Evolutionary conservation across 257 asterid species (phyloP).

Genomic region (Primulina tabacum): DNA sequence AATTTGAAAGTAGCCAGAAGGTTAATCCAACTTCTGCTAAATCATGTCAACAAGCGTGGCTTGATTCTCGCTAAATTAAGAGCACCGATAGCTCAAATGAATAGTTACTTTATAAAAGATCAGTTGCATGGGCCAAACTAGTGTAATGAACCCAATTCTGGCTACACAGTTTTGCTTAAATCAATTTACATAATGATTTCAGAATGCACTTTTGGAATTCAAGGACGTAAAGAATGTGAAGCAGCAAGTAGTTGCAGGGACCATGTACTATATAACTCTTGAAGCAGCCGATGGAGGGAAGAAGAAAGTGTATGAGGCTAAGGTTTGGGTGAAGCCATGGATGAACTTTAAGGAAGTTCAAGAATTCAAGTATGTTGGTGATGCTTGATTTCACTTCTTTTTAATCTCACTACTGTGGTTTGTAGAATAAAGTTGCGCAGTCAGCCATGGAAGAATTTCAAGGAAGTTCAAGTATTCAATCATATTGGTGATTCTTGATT

Average conservation of each 20-base stretch:
- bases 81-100: background rate
- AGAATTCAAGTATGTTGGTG: slow-evolving; percentile 66
- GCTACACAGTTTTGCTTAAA: too few species aligned
- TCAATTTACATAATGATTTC: slow-evolving; percentile 21
- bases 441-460: background rate
- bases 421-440: background rate
- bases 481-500: background rate
- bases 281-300: slow-evolving; percentile 66
- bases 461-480: background rate
- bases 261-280: slow-evolving; percentile 63
- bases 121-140: background rate
- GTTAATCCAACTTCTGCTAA: background rate
- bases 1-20: background rate
- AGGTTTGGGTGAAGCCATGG: slow-evolving; percentile 95
- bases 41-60: background rate
- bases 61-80: background rate
- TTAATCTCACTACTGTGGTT: background rate
- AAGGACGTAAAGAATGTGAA: slow-evolving; percentile 73
- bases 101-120: background rate
- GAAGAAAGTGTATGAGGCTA: slow-evolving; percentile 73
- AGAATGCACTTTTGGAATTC: slow-evolving; percentile 67
- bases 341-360: slow-evolving; percentile 75
- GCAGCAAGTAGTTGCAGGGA: slow-evolving; percentile 78
- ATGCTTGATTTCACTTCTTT: slow-evolving; percentile 33
- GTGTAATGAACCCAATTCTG: background rate